phyloP scores from a whole-genome alignment of 352 stramenopile species.

The Pythium folliculosum region DNA sequence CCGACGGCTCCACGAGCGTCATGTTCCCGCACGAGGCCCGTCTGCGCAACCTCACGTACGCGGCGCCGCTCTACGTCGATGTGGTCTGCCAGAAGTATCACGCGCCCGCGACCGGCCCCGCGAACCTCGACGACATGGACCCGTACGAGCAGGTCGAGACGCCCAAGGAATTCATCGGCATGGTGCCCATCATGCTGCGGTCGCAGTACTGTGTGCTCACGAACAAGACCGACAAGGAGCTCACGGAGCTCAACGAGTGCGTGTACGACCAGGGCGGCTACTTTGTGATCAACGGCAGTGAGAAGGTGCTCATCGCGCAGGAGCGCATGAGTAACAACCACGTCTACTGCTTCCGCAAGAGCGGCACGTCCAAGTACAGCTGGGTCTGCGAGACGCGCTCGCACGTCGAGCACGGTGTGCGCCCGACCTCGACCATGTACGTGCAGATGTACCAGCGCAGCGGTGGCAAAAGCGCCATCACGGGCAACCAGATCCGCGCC shows the following conservation, averaged over 20 bases:
- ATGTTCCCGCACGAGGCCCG: constrained; percentile 99
- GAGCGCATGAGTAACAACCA: constrained; percentile 99
- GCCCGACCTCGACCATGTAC: constrained; percentile 97
- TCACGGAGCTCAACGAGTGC: constrained; percentile 97
- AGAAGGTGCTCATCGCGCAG: constrained; percentile 99
- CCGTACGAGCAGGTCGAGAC: constrained; percentile 87
- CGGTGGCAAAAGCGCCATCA: constrained; percentile 92
- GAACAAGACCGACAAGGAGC: constrained; percentile 91
- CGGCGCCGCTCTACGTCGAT: constrained; percentile 98
- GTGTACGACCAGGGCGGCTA: constrained; percentile 99
- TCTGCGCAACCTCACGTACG: constrained; percentile 99
- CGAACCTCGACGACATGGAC: constrained; percentile 86
- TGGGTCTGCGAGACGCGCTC: constrained; percentile 97
- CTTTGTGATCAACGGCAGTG: constrained; percentile 98
- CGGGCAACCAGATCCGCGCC: constrained; percentile 97
- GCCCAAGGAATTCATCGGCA: constrained; percentile 96
- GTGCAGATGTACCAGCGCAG: constrained; percentile 99
- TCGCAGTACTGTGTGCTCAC: constrained; percentile 96
- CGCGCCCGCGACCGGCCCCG: constrained; percentile 52
- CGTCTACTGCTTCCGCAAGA: constrained; percentile 99
- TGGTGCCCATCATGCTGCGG: constrained; percentile 98
- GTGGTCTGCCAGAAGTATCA: constrained; percentile 95
- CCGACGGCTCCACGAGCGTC: constrained; percentile 95
- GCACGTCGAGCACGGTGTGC: constrained; percentile 95
- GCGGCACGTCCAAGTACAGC: constrained; percentile 95